Evolutionary conservation across 805 yeast genomes (phyloP), one percentile per base, ranked within the genome.

Genomic region (Spathaspora arborariae): DNA sequence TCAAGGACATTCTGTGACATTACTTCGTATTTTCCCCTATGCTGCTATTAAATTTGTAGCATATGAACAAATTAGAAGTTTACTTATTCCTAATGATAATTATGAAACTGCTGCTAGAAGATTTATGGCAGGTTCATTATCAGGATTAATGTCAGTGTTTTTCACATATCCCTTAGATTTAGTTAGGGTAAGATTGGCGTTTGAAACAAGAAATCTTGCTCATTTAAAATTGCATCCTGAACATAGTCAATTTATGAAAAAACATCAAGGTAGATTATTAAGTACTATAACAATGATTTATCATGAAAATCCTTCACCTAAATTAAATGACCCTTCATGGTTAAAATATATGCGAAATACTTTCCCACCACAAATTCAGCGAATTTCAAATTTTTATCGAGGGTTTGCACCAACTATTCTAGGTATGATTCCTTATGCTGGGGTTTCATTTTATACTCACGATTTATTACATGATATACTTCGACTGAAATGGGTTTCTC

Each of bases 391-490:
- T 68, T 94, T 91, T 64, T 94, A 92, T 67, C 76, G 97, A 48
- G 99, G 99, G 2, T 94, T 92, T 65, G 79, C 86, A 6, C 96
- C 99, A 16, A 94, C 99, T 0, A 83, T 94, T 39, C 57, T 91
- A 36, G 99, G 99, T 9, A 91, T 94, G 96, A 75, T 94, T 19
- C 99, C 99, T 1, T 94, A 94, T 62, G 99, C 99, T 1, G 99
- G 99, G 9, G 97, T 92, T 3, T 88, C 97, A 3, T 94, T 94
- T 59, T 87, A 90, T 68, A 87, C 96, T 3, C 98, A 94, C 65
- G 99, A 94, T 68, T 63, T 82, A 47, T 74, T 91, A 48, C 98
- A 92, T 65, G 99, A 94, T 66, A 57, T 91, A 1, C 80, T 94
- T 59, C 74, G 96, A 51, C 73, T 85, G n/a, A 72, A 74, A 10